Conservation (phyloP, 2,329 filamentous ascomycete species). For the Fusarium transvaalense region DNA sequence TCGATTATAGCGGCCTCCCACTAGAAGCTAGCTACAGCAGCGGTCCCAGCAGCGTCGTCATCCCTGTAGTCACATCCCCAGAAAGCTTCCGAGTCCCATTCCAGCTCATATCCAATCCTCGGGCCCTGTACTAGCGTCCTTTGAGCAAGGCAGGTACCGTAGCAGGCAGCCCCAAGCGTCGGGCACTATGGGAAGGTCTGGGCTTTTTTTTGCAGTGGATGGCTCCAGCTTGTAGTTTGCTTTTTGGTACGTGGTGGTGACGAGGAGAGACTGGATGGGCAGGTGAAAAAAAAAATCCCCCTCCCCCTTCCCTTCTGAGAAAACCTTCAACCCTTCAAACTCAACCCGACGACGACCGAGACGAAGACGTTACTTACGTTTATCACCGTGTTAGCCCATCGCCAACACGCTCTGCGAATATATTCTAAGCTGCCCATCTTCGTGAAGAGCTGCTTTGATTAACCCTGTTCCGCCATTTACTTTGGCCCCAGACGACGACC, state of each 20-base stretch:
- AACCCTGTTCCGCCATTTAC: constrained; percentile 31
- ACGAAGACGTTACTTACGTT: constrained; percentile 35
- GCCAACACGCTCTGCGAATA: constrained; percentile 44
- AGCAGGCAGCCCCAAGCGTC: constrained; percentile 26
- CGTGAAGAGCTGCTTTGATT: constrained; percentile 34
- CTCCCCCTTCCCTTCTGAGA: constrained; percentile 27
- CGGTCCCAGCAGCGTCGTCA: constrained; percentile 24
- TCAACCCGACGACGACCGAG: constrained; percentile 48
- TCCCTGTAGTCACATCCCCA: constrained; percentile 33
- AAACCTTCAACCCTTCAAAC: constrained; percentile 48
- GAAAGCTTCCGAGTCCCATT: constrained; percentile 28
- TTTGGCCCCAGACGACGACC: constrained; percentile 39
- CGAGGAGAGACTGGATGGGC: constrained; percentile 6
- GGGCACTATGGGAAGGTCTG: neutral
- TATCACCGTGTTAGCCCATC: constrained; percentile 44
- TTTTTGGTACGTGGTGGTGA: constrained; percentile 20
- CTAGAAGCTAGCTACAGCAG: constrained; percentile 30
- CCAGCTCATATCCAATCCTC: constrained; percentile 27
- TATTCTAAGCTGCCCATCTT: constrained; percentile 29
- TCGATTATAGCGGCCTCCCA: constrained; percentile 28
- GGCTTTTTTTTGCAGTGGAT: constrained; percentile 5
- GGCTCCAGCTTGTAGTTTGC: constrained; percentile 14
- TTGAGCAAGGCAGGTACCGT: constrained; percentile 34
- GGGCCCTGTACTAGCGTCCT: constrained; percentile 26
- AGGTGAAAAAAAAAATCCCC: constrained; percentile 41